Evolutionary conservation across 2,329 filamentous ascomycete genomes (phyloP).

Genomic region (Fusarium anthophilum): DNA sequence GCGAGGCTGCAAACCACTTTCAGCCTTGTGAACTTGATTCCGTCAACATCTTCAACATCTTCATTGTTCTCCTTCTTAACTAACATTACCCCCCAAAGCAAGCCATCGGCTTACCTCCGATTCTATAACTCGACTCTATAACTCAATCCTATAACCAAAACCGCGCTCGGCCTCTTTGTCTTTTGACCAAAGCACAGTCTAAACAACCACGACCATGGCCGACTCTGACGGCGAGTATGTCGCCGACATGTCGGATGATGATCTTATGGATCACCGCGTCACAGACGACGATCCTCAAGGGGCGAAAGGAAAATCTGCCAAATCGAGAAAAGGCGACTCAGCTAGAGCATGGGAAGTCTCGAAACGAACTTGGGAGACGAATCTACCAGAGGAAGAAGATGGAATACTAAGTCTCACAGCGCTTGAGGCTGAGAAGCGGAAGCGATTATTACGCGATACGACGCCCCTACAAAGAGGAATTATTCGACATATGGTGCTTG

Average conservation of each 20-base stretch:
- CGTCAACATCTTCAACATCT: slow-evolving; percentile 24
- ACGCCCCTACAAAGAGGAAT: slow-evolving; percentile 96
- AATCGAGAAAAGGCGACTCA: slow-evolving; percentile 48
- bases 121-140: neutral
- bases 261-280: slow-evolving; percentile 62
- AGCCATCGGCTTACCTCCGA: neutral
- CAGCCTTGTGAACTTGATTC: slow-evolving; percentile 42
- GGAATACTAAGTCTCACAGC: slow-evolving; percentile 81
- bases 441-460: slow-evolving; percentile 86
- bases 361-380: slow-evolving; percentile 75
- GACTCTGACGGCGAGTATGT: slow-evolving; percentile 79
- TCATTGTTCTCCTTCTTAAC: neutral
- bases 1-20: slow-evolving; percentile 36
- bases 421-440: slow-evolving; percentile 83
- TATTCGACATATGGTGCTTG: slow-evolving; percentile 92
- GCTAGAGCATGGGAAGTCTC: slow-evolving; percentile 73
- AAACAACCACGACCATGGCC: slow-evolving; percentile 60
- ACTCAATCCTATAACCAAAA: neutral
- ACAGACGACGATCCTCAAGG: slow-evolving; percentile 50
- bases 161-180: neutral
- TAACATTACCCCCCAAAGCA: neutral
- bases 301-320: slow-evolving; percentile 42
- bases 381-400: slow-evolving; percentile 76
- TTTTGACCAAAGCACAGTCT: neutral
- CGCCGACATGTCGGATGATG: slow-evolving; percentile 71